Evolutionary conservation across 2,329 filamentous ascomycete species (phyloP), one percentile per base, ranked within the genome.

Genomic region (Aureobasidium sp.): DNA sequence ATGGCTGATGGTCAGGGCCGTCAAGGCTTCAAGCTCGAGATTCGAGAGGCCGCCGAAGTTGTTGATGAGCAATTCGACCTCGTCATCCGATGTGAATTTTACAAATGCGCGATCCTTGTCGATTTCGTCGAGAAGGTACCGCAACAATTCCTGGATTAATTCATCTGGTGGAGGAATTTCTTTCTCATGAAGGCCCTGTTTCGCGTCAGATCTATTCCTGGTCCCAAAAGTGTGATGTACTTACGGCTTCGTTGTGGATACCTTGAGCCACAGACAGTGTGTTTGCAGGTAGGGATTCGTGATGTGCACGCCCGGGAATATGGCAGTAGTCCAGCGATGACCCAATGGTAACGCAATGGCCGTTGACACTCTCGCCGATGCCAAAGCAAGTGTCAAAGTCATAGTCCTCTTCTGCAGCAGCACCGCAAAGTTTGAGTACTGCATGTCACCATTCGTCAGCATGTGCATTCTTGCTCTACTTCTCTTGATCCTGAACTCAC

Each of bases 251-350:
- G 58, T 81, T 81, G 65, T 81, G 79, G 57, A 80, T 80, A 2
- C 79, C 79, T 72, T 81, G 79, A 1, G 75, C 71, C 5, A 81
- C 74, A 0, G 76, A 73, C 42, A 71, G 70, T 1, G 69, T 65
- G 39, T 72, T 66, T 22, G 70, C 64, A 12, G 71, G 70, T n/a
- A 74, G 68, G 12, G 67, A 65, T 65, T 82, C 77, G 62, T 82
- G 80, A 7, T 79, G 78, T 37, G 78, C 75, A 62, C 79, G 67
- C 12, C 79, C 79, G 3, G 79, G 79, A 2, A 82, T 79, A 65
- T 81, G 79, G 66, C 79, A 82, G 66, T 81, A 79, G 66, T 82
- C 79, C 17, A 82, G 66, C 54, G 76, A 78, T 14, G 78, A 77
- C 1, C 78, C 80, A 58, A 82, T 79, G 3, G 78, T 80, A 5